Percentiles rank a stretch among this genome's conserved stretches.
Evolutionary conservation across 768 basidiomycete species (phyloP).

Genomic region (Pisolithus orientalis): DNA sequence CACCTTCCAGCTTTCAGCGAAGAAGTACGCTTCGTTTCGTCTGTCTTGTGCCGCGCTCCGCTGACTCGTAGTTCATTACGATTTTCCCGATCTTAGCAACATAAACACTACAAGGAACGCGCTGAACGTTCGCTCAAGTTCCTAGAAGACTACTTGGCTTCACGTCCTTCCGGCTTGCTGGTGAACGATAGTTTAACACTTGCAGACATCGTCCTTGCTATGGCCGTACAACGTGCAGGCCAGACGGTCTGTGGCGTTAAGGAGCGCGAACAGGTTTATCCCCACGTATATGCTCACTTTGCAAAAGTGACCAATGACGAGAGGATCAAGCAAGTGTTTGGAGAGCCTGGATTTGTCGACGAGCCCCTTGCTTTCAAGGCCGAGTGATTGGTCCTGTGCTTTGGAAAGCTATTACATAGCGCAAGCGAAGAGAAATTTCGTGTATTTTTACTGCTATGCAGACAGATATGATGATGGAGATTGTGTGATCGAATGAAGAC

Average conservation of each 20-base stretch:
- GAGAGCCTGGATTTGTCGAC: background rate
- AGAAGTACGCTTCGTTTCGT: background rate
- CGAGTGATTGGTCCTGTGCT: too few relatives aligned
- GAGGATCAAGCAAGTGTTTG: too few relatives aligned
- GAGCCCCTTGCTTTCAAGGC: too few relatives aligned
- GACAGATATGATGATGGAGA: too few relatives aligned
- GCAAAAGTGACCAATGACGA: too few relatives aligned
- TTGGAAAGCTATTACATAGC: too few relatives aligned
- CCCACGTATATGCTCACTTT: too few relatives aligned
- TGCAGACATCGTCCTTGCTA: background rate
- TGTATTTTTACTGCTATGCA: too few relatives aligned
- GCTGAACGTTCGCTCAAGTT: background rate
- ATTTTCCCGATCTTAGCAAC: background rate
- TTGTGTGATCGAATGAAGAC: too few relatives aligned
- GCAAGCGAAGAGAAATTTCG: too few relatives aligned
- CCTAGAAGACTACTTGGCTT: background rate
- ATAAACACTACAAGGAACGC: background rate
- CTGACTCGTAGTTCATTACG: background rate
- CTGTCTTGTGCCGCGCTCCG: too few relatives aligned
- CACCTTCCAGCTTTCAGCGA: background rate
- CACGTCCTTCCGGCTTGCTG: background rate
- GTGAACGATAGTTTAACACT: background rate
- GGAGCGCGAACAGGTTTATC: background rate
- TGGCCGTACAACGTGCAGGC: background rate
- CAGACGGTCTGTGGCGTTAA: background rate